Evolutionary conservation across 2,329 filamentous ascomycete species (phyloP).

Genomic region (Boeremia exigua): DNA sequence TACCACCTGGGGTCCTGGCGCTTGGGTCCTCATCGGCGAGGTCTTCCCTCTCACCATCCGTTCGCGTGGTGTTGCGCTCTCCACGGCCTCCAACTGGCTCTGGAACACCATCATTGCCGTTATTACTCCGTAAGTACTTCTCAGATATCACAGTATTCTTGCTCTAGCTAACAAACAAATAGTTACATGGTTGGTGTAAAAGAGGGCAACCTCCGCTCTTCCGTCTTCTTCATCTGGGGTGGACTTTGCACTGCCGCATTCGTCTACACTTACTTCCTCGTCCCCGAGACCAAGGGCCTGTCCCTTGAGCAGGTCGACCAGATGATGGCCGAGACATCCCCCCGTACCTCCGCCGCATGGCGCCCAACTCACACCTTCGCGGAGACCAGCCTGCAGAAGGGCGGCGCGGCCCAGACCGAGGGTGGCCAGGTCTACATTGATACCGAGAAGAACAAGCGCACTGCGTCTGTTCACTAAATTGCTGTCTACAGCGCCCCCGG

Average conservation of each 20-base stretch:
- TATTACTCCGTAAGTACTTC: constrained; percentile 64
- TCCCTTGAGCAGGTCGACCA: constrained; percentile 74
- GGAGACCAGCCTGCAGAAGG: constrained; percentile 48
- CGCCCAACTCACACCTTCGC: constrained; percentile 71
- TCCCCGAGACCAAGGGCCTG: constrained; percentile 76
- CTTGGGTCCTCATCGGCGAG: constrained; percentile 60
- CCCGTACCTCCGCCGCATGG: constrained; percentile 77
- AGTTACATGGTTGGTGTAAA: constrained; percentile 58
- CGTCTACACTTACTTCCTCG: constrained; percentile 66
- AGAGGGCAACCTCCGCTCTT: constrained; percentile 62
- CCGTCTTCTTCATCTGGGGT: constrained; percentile 60
- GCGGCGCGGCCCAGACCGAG: constrained; percentile 21
- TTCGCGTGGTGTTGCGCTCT: constrained; percentile 51
- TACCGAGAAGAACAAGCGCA: constrained; percentile 13
- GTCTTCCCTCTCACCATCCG: constrained; percentile 49
- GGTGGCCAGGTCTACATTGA: constrained; percentile 8
- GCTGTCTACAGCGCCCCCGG: neutral
- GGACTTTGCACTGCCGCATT: constrained; percentile 59
- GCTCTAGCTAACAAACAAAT: neutral
- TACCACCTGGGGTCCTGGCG: constrained; percentile 74
- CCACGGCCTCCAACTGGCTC: constrained; percentile 60
- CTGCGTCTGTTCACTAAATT: constrained; percentile 12
- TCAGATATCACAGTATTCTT: neutral
- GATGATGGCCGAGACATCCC: constrained; percentile 75
- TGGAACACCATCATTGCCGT: constrained; percentile 52